These are phyloP conservation scores for Claviceps humidiphila DNA, from an alignment of 2,329 filamentous ascomycete genomes.

Conservation along the genomic window DNA sequence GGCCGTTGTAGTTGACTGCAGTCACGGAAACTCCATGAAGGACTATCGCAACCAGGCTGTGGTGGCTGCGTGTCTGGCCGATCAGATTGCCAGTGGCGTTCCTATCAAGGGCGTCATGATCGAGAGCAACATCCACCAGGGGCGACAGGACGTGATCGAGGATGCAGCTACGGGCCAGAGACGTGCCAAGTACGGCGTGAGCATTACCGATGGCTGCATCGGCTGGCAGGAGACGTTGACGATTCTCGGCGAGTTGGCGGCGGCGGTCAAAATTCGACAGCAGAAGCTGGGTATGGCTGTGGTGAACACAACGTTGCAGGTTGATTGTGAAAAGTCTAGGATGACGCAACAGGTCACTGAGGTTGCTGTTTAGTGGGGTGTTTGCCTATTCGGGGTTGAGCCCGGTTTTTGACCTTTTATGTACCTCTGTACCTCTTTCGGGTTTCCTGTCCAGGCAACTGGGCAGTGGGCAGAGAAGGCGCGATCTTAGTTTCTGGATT, in stretches of 20 bases:
- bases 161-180: conserved; percentile 61
- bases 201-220: conserved; percentile 96
- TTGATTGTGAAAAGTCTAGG: neutral
- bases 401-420: neutral
- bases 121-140: conserved; percentile 93
- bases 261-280: conserved; percentile 41
- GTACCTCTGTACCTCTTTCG: neutral
- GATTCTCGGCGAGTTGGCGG: conserved; percentile 65
- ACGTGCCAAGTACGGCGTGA: conserved; percentile 72
- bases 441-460: too few relatives aligned
- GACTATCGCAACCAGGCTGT: conserved; percentile 96
- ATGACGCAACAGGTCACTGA: neutral
- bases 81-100: conserved; percentile 78
- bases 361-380: neutral
- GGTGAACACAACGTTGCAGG: neutral
- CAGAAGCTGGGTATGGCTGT: neutral
- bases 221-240: conserved; percentile 79
- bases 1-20: conserved; percentile 94
- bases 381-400: neutral
- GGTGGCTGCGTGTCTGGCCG: conserved; percentile 68
- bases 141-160: conserved; percentile 77
- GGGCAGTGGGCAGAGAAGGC: too few relatives aligned
- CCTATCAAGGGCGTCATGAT: conserved; percentile 98
- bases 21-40: conserved; percentile 91
- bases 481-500: too few relatives aligned